Percentiles rank a stretch among this genome's conserved stretches.
Conservation (phyloP, 768 basidiomycete species). For the Termitomyces sp. region DNA sequence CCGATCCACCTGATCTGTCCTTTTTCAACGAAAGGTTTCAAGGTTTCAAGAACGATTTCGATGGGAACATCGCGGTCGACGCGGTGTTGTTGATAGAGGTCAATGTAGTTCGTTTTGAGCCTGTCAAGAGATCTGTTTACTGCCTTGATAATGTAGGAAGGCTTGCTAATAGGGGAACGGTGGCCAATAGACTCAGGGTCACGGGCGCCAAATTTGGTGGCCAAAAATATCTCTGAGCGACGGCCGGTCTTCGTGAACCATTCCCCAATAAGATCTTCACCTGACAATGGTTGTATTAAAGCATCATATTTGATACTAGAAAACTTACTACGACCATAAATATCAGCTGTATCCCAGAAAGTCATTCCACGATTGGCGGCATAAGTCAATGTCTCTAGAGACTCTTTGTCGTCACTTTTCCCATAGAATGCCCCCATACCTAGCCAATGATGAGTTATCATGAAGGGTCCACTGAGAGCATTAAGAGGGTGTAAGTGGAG, state of each 20-base stretch:
- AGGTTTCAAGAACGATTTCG: constrained; percentile 30
- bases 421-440: too few relatives aligned
- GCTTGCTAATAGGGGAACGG: constrained; percentile 20
- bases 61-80: constrained; percentile 42
- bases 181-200: constrained; percentile 22
- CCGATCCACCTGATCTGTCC: constrained; percentile 42
- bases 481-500: too few relatives aligned
- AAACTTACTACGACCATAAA: constrained; percentile 39
- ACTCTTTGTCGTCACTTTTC: constrained; percentile 15
- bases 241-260: constrained; percentile 52
- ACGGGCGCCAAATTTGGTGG: constrained; percentile 40
- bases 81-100: constrained; percentile 45
- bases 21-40: constrained; percentile 6
- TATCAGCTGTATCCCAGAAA: constrained; percentile 46
- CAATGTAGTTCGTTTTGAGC: constrained; percentile 39
- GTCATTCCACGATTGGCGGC: constrained; percentile 24
- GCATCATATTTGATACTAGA: too few relatives aligned
- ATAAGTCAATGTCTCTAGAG: constrained; percentile 15
- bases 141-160: constrained; percentile 31
- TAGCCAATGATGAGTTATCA: too few relatives aligned
- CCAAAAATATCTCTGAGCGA: constrained; percentile 53
- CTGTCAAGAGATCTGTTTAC: constrained; percentile 36
- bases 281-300: not conserved
- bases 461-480: too few relatives aligned
- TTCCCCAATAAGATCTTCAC: constrained; percentile 3